A percentile compares a stretch with the other conserved stretches of the same genome.
phyloP scores from a whole-genome alignment of 805 yeast genomes.

The Metschnikowia lunata region DNA sequence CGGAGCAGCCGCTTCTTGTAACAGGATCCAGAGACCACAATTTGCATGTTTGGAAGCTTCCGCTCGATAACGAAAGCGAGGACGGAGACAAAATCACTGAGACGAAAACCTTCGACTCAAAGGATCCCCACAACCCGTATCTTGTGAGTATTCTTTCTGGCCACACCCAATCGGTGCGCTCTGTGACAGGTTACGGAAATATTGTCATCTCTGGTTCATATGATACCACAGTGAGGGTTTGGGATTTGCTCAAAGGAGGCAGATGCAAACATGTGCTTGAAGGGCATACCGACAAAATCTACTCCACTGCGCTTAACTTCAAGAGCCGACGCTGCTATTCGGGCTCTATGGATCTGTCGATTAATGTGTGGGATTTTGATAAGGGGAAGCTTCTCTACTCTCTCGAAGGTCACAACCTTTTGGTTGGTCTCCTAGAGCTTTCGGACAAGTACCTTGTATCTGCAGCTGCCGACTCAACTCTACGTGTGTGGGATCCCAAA shows the following conservation, averaged over 20 bases:
- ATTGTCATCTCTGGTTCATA: constrained; percentile 85
- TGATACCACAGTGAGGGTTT: constrained; percentile 84
- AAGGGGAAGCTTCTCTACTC: constrained; percentile 67
- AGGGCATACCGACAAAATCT: constrained; percentile 86
- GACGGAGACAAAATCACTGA: constrained; percentile 34
- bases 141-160: constrained; percentile 28
- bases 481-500: constrained; percentile 89
- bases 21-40: constrained; percentile 45
- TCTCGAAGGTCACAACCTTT: constrained; percentile 80
- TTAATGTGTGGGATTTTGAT: constrained; percentile 83
- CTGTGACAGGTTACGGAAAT: constrained; percentile 83
- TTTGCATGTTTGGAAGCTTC: constrained; percentile 51
- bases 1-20: constrained; percentile 60
- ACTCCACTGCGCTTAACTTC: constrained; percentile 80
- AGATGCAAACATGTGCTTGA: constrained; percentile 66
- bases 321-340: constrained; percentile 77
- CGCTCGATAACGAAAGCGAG: constrained; percentile 41
- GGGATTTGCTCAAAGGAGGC: constrained; percentile 74
- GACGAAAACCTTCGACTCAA: constrained; percentile 29
- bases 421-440: constrained; percentile 83
- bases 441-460: constrained; percentile 75
- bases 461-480: constrained; percentile 93
- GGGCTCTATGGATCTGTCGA: constrained; percentile 86
- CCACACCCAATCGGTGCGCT: constrained; percentile 76
- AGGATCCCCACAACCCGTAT: constrained; percentile 27